Conservation (phyloP, 2,329 filamentous ascomycete species). For the Aureobasidium sp. region DNA sequence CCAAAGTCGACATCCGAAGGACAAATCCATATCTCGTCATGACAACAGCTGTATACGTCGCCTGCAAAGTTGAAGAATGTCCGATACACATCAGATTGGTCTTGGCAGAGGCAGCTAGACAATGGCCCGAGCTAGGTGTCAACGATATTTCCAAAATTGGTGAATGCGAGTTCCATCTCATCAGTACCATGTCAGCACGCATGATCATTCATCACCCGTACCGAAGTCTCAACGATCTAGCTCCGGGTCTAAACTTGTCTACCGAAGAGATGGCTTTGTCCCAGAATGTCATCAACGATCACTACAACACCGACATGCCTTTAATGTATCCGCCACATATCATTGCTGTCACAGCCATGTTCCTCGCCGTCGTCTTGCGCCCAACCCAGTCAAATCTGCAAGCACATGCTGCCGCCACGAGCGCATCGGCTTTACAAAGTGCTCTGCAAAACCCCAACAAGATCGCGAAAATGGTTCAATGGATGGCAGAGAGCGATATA, state of each 20-base stretch:
- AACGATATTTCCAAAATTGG: constrained; percentile 78
- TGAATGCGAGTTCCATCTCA: constrained; percentile 89
- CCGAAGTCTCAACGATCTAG: constrained; percentile 66
- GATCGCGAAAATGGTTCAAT: constrained; percentile 54
- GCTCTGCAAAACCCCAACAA: constrained; percentile 18
- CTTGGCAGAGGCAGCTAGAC: constrained; percentile 72
- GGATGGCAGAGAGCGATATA: constrained; percentile 79
- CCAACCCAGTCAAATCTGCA: constrained; percentile 51
- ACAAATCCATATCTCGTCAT: constrained; percentile 92
- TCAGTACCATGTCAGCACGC: constrained; percentile 84
- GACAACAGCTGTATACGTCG: constrained; percentile 88
- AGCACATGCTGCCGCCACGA: constrained; percentile 30
- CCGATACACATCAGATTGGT: constrained; percentile 93
- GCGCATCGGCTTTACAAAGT: constrained; percentile 19
- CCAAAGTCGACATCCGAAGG: constrained; percentile 79
- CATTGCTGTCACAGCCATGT: constrained; percentile 78
- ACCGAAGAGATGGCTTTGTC: constrained; percentile 72
- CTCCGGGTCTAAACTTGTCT: constrained; percentile 52
- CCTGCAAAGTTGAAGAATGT: constrained; percentile 96
- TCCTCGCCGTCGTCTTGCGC: constrained; percentile 75
- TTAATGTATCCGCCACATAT: constrained; percentile 79
- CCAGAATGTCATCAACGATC: constrained; percentile 82
- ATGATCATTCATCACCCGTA: constrained; percentile 90
- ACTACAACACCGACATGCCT: constrained; percentile 86
- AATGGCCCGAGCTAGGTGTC: constrained; percentile 75